Base-by-base conservation (phyloP, 163 green algal species). In the Coccomyxa subellipsoidea region DNA sequence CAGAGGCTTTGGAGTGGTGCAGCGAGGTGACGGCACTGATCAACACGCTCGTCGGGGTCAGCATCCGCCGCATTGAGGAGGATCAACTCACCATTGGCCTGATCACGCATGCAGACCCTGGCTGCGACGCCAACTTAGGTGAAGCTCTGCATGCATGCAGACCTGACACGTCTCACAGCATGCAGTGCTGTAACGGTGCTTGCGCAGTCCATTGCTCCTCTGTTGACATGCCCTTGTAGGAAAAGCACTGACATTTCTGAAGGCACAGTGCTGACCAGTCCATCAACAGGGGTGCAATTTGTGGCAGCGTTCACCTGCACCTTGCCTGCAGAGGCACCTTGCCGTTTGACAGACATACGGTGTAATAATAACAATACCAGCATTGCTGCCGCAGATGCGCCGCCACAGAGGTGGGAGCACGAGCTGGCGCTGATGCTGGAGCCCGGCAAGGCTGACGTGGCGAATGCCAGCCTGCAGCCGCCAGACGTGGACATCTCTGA, bases 1-100 rank as follows among this genome's bases (percentile, higher is more conserved):
- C 36, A 31, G 75, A 66, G 25, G 75, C 75, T 5, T 0, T 34
- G 32, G 76, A 38, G n/a, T 81, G 76, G 76, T 81, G 73, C 73
- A 29, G 32, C 27, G 70, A 40, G 27, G 32, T 77, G 10, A 27
- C 31, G 12, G 70, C 32, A 2, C 32, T 77, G n/a, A 31, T 77
- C 31, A 8, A 31, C 9, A 34, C 10, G 8, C 70, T 77, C 27
- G 27, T n/a, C 32, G 70, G 70, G 7, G 70, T 77, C 32, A 38
- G 18, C 31, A 27, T 77, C 10, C 32, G 27, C 9, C 4, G 32
- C 34, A n/a, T 77, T 40, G 70, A 40, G 12, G 32, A 40, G 12
- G 70, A 77, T 31, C 7, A 39, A 8, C 21, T 77, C 32, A 2
- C 4, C 32, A 7, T 77, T 31, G 27, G 7, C 32, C 70, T 77